Conservation (phyloP, 2,329 filamentous ascomycete genomes). For the Ascochyta viciae-villosae region DNA sequence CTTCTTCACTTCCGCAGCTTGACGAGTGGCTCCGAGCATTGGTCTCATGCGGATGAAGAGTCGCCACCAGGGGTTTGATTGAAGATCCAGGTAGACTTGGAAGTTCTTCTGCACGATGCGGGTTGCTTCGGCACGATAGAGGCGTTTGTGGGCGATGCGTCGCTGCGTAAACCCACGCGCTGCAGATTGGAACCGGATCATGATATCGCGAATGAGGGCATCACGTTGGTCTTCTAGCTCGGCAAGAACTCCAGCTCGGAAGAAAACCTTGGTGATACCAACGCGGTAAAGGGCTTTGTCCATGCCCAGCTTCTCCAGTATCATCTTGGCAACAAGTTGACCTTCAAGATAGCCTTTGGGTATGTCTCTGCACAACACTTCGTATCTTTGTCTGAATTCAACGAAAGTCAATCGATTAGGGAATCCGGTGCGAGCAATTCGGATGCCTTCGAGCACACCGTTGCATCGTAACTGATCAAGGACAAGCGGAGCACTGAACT, state of each 20-base stretch:
- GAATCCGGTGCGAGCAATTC: constrained; percentile 95
- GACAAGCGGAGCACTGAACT: constrained; percentile 89
- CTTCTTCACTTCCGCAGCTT: constrained; percentile 91
- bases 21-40: constrained; percentile 87
- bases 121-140: constrained; percentile 94
- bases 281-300: constrained; percentile 90
- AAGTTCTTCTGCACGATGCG: constrained; percentile 95
- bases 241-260: constrained; percentile 92
- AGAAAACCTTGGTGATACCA: constrained; percentile 96
- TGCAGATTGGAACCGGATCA: constrained; percentile 90
- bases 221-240: constrained; percentile 97
- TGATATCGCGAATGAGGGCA: constrained; percentile 89
- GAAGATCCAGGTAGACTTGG: constrained; percentile 86
- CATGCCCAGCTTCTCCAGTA: constrained; percentile 86
- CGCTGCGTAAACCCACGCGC: constrained; percentile 89
- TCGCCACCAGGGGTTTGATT: constrained; percentile 96
- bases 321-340: constrained; percentile 81
- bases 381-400: constrained; percentile 94
- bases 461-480: constrained; percentile 98
- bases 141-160: constrained; percentile 85
- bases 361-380: constrained; percentile 86
- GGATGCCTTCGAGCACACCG: constrained; percentile 97
- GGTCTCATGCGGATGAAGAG: constrained; percentile 95
- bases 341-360: constrained; percentile 91
- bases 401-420: constrained; percentile 91